Evolutionary conservation across 768 basidiomycete species (phyloP), one percentile per base, ranked within the genome.

Genomic region (Tephrocybe sp.): DNA sequence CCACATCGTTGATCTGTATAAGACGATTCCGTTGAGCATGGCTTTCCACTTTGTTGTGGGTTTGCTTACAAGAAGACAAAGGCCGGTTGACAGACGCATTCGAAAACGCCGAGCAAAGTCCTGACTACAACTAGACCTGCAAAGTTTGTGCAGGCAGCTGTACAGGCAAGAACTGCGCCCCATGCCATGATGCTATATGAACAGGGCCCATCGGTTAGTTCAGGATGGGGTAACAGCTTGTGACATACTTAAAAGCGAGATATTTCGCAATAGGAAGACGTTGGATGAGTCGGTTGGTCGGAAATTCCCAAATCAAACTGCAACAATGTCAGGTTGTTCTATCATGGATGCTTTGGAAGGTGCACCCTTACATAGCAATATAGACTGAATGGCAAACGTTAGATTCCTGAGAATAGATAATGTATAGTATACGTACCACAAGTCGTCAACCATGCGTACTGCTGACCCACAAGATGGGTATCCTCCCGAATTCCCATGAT

Each of bases 231-330:
- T 31, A 13, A 18, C 23, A 39, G 44, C 47, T 22, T 24, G 46
- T 7, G 13, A 60, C 73, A 7, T 50, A 74, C 64, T 72, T 71
- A 57, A 72, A 69, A 3, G 67, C 69, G 1, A 79, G 64, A 49
- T 74, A 77, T 61, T 77, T 79, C n/a, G 62, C 78, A 42, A 80
- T 63, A 3, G 76, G 77, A 13, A 79, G 59, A 2, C 72, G 65
- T 53, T 79, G 78, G 30, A 79, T 66, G 16, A 78, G 60, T 4
- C 71, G 63, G 53, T 77, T 79, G 4, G 75, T 71, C 0, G 77
- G 78, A 33, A 76, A 72, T 59, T 78, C 73, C 73, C 72, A 74
- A 13, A 65, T 37, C 12, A 74, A 59, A 34, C 69, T 72, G 49
- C 13, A 45, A 34, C 11, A 19, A 37, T 3, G 3, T 16, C 30